Conservation (phyloP, 768 basidiomycete species). For the Mycena albidolilacea region DNA sequence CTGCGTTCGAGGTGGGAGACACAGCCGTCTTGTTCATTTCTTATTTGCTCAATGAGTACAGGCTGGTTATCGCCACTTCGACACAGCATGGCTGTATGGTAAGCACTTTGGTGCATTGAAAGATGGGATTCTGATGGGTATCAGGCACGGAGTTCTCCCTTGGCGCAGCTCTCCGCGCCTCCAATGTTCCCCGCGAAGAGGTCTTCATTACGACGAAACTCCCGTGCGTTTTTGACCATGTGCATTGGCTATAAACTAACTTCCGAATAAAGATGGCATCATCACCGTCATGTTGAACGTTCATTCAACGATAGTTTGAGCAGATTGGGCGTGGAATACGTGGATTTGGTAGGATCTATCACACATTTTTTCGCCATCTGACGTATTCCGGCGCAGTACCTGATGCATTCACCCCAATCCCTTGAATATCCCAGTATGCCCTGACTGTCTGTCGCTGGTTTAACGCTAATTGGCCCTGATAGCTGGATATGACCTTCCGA, state of each 20-base stretch:
- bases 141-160: conserved; percentile 59
- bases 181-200: conserved; percentile 63
- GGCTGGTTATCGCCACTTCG: conserved; percentile 60
- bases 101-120: neutral
- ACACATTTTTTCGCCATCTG: neutral
- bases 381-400: conserved; percentile 50
- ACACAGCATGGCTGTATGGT: conserved; percentile 58
- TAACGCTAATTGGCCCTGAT: neutral
- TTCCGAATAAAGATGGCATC: conserved; percentile 50
- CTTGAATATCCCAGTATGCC: conserved; percentile 49
- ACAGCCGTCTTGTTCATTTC: neutral
- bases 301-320: conserved; percentile 59
- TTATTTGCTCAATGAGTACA: conserved; percentile 28
- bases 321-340: conserved; percentile 59
- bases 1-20: conserved; percentile 54
- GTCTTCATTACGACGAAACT: conserved; percentile 69
- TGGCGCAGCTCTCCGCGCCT: conserved; percentile 62
- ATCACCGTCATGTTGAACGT: conserved; percentile 54
- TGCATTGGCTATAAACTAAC: neutral
- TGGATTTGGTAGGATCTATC: conserved; percentile 56
- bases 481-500: conserved; percentile 41
- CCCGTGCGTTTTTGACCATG: conserved; percentile 45
- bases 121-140: neutral
- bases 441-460: too few relatives aligned
- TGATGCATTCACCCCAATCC: conserved; percentile 67